Base-by-base conservation (phyloP, 1,139 yeast genomes). In the Meyerozyma smithsonii region DNA sequence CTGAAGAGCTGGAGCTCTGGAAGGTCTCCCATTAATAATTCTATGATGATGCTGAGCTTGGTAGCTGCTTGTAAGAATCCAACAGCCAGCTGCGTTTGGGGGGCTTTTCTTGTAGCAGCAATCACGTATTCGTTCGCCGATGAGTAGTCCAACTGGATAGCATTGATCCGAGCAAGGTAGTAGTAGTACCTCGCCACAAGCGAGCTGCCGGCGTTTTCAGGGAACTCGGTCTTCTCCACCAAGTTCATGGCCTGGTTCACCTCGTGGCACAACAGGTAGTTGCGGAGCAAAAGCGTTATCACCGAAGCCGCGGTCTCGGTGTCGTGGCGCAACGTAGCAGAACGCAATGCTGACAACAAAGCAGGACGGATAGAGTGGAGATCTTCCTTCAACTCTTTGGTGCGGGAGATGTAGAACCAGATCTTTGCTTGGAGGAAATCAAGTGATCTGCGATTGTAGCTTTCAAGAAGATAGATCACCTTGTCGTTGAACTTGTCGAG, bases 91-190 rank as follows among this genome's bases (percentile, higher is more conserved):
- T 79, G 72, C 1, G 96, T 87, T 61, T 89, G 97, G 25, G 98
- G 98, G n/a, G 96, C 90, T 62, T 94, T 94, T 68, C 98, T 82
- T 40, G 90, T 84, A 6, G 98, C 96, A 15, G 95, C 88, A 42
- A 88, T 84, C 40, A 87, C 88, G 55, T 81, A 87, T 54, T 90
- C 96, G 56, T 84, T 84, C 2, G 98, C 97, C 17, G 86, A 72
- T 1, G 96, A 81, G 63, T 94, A 94, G 62, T 94, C 94, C 53
- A 94, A 77, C 66, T 92, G 97, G 48, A 92, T 83, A 3, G 97
- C 92, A 56, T 82, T 83, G 55, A 94, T 87, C 51, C 85, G 81
- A 12, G 97, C 94, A 59, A 89, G 69, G 58, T 92, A 94, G 65
- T 84, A 92, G 62, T 80, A 84, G 62, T 89, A 90, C 63, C 99